Percentiles rank a stretch among this genome's conserved stretches.
Conservation (phyloP, 345 rosid genomes). For the Arabidopsis suecica region DNA sequence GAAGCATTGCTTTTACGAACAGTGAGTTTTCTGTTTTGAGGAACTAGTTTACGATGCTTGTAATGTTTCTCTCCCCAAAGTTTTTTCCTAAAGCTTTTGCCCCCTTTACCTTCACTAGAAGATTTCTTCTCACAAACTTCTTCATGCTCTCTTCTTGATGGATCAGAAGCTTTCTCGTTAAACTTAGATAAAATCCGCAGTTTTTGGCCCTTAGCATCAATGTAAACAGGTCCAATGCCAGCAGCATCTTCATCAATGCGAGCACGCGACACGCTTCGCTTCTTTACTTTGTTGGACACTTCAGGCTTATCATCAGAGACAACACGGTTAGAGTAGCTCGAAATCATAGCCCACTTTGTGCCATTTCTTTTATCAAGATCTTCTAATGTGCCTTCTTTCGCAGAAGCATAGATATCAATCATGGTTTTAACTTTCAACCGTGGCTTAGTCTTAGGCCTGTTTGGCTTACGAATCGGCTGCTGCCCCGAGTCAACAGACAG, state of each 20-base stretch:
- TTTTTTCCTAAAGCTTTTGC: slow-evolving; percentile 57
- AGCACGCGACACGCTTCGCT: slow-evolving; percentile 48
- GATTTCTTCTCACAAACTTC: slow-evolving; percentile 45
- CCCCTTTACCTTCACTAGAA: slow-evolving; percentile 45
- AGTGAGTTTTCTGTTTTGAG: slow-evolving; percentile 56
- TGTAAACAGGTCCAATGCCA: slow-evolving; percentile 76
- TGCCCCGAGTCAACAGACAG: slow-evolving; percentile 70
- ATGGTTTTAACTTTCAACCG: slow-evolving; percentile 66
- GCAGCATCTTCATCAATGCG: slow-evolving; percentile 54
- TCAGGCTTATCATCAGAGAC: slow-evolving; percentile 46
- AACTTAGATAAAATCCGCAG: slow-evolving; percentile 80
- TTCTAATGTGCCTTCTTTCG: slow-evolving; percentile 55
- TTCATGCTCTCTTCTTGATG: slow-evolving; percentile 24
- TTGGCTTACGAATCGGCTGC: slow-evolving; percentile 59
- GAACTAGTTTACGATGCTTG: slow-evolving; percentile 60
- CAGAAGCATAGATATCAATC: slow-evolving; percentile 76
- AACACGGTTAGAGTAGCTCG: slow-evolving; percentile 55
- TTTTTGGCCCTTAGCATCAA: slow-evolving; percentile 87
- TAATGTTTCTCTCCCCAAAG: slow-evolving; percentile 52
- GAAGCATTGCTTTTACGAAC: slow-evolving; percentile 54
- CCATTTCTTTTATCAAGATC: slow-evolving; percentile 49
- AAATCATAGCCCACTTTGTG: slow-evolving; percentile 43
- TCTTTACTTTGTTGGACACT: slow-evolving; percentile 48
- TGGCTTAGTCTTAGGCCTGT: slow-evolving; percentile 74
- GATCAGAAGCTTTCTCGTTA: slow-evolving; percentile 36